A percentile compares a stretch with the other conserved stretches of the same genome.
phyloP scores from a whole-genome alignment of 495 filamentous ascomycete genomes.

The Aspergillus diversus region DNA sequence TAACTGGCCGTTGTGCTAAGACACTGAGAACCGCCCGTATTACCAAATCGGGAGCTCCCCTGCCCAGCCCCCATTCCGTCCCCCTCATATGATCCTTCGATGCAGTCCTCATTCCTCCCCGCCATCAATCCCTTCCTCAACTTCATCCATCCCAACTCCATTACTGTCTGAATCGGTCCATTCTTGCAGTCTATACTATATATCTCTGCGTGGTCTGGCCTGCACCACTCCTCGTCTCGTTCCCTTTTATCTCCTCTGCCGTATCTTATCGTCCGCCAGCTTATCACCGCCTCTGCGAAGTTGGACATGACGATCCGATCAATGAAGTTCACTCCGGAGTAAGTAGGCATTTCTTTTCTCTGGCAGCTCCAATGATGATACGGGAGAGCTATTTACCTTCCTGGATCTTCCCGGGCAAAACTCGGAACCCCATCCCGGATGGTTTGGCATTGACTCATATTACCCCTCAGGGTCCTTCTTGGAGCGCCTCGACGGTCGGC shows the following conservation, averaged over 20 bases:
- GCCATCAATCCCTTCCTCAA: conserved; percentile 16
- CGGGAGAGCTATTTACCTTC: background rate
- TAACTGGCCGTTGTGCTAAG: no score
- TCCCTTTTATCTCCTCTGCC: background rate
- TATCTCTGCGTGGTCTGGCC: no score
- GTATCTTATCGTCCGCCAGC: conserved; percentile 21
- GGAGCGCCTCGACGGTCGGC: conserved; percentile 79
- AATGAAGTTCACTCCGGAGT: conserved; percentile 75
- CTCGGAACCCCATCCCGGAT: background rate
- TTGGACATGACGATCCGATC: conserved; percentile 65
- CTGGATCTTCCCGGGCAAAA: background rate
- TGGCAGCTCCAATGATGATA: background rate
- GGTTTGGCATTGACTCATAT: conserved; percentile 19
- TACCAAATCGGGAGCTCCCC: conserved; percentile 7
- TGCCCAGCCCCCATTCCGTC: conserved; percentile 9
- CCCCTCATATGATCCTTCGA: background rate
- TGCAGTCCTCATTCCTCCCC: conserved; percentile 2
- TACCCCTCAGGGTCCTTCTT: conserved; percentile 64
- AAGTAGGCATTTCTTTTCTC: conserved; percentile 22
- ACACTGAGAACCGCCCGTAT: background rate
- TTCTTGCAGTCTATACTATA: background rate
- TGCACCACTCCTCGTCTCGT: background rate
- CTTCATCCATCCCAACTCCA: conserved; percentile 21
- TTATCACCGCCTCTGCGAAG: conserved; percentile 18
- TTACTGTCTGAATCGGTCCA: background rate